A percentile compares a stretch with the other conserved stretches of the same genome.
Conservation (phyloP, 768 basidiomycete species). For the Trametes meyenii region DNA sequence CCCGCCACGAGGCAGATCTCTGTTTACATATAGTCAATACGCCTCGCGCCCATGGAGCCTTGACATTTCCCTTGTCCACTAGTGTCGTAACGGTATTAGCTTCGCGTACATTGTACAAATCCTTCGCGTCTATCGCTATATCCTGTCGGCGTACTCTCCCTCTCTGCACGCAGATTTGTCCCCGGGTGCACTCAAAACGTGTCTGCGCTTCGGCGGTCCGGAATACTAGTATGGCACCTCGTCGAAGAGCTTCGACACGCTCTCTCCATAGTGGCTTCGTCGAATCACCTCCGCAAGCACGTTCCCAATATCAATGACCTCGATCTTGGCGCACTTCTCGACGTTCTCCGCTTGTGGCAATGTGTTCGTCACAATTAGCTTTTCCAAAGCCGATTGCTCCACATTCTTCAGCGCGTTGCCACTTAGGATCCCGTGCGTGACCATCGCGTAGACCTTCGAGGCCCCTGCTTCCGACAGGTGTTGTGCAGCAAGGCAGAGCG, state of each 20-base stretch:
- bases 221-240: slow-evolving; percentile 78
- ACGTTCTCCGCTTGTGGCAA: slow-evolving; percentile 86
- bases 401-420: slow-evolving; percentile 83
- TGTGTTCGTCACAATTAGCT: slow-evolving; percentile 98
- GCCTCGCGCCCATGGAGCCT: neutral
- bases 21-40: slow-evolving; percentile 10
- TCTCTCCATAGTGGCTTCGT: slow-evolving; percentile 96
- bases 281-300: slow-evolving; percentile 96
- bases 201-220: neutral
- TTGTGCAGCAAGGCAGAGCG: slow-evolving; percentile 87
- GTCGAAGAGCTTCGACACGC: slow-evolving; percentile 85
- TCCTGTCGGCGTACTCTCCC: slow-evolving; percentile 5
- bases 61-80: slow-evolving; percentile 5
- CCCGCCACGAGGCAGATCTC: slow-evolving; percentile 12
- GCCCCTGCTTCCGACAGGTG: slow-evolving; percentile 92
- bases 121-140: slow-evolving; percentile 23
- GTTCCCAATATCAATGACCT: slow-evolving; percentile 92
- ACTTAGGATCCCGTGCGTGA: slow-evolving; percentile 95
- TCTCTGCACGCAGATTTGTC: neutral
- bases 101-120: slow-evolving; percentile 18
- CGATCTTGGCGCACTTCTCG: slow-evolving; percentile 73
- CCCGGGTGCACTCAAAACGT: neutral
- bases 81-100: slow-evolving; percentile 13
- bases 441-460: slow-evolving; percentile 82
- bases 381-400: slow-evolving; percentile 75